Evolutionary conservation across 208 protist genomes (phyloP).

Genomic region (Leishmania lainsoni): DNA sequence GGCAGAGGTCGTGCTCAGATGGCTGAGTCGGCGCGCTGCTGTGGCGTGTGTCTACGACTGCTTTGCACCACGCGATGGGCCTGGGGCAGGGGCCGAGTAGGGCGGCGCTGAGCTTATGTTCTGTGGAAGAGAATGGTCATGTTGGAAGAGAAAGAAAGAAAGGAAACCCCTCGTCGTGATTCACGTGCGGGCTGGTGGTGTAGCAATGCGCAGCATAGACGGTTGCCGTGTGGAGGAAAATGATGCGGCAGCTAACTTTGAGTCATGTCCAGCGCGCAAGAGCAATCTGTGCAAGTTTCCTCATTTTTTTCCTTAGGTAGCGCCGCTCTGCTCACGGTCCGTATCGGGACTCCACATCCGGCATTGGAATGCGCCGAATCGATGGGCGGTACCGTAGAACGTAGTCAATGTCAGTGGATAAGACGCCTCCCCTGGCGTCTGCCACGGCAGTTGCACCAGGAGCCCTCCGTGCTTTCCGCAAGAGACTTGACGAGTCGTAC

Average conservation of each 20-base stretch:
- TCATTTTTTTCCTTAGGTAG: neutral
- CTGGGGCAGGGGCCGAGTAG: neutral
- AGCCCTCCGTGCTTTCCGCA: neutral
- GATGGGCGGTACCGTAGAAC: slow-evolving; percentile 26
- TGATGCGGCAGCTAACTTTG: neutral
- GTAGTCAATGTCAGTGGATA: slow-evolving; percentile 31
- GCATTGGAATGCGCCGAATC: slow-evolving; percentile 68
- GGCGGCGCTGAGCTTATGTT: neutral
- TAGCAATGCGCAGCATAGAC: neutral
- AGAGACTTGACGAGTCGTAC: neutral
- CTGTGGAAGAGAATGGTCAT: neutral
- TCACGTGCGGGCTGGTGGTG: neutral
- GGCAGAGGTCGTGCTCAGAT: neutral
- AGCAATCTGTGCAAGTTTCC: neutral
- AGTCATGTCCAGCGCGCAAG: neutral
- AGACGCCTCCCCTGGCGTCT: neutral
- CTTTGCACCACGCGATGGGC: neutral
- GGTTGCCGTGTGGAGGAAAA: neutral
- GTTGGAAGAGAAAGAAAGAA: neutral
- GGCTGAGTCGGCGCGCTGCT: neutral
- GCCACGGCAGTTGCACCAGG: neutral
- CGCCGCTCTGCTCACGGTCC: slow-evolving; percentile 12
- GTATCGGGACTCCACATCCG: slow-evolving; percentile 60
- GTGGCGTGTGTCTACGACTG: neutral
- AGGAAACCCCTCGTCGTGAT: neutral